Evolutionary conservation across 2,329 filamentous ascomycete genomes (phyloP).

Genomic region (Thermochaetoides dissita): DNA sequence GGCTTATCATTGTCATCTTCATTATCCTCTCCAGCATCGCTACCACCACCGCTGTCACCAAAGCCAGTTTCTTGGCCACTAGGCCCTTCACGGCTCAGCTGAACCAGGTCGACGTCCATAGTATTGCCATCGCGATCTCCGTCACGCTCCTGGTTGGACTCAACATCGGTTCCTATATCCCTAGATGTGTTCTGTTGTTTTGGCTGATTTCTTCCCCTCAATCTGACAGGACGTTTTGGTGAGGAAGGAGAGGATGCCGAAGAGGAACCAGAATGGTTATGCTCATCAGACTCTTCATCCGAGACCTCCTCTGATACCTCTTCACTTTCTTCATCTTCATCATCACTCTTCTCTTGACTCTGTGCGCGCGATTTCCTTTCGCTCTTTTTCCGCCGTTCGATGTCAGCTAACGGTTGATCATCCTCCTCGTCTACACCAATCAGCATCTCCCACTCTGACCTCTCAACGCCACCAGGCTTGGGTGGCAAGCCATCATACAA

Average conservation of each 20-base stretch:
- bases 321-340: constrained; percentile 14
- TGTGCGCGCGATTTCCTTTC: constrained; percentile 18
- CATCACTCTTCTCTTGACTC: constrained; percentile 19
- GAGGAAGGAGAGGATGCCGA: neutral
- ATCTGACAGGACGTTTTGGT: too few relatives aligned
- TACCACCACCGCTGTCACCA: constrained; percentile 9
- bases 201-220: too few relatives aligned
- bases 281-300: too few relatives aligned
- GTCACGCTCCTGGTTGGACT: too few relatives aligned
- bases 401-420: constrained; percentile 15
- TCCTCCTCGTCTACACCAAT: constrained; percentile 5
- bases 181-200: too few relatives aligned
- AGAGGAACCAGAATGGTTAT: neutral
- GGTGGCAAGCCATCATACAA: constrained; percentile 3
- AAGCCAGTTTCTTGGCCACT: neutral
- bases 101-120: too few relatives aligned
- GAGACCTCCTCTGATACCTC: neutral
- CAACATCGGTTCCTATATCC: too few relatives aligned
- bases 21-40: constrained; percentile 22
- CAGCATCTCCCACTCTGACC: constrained; percentile 13
- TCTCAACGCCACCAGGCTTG: constrained; percentile 8
- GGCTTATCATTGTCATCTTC: constrained; percentile 24
- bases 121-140: too few relatives aligned
- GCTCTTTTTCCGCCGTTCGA: neutral
- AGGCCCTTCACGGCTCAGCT: too few relatives aligned